These are phyloP conservation scores for Adansonia gregorii DNA, from an alignment of 441 rosid species.

Conservation along the genomic window DNA sequence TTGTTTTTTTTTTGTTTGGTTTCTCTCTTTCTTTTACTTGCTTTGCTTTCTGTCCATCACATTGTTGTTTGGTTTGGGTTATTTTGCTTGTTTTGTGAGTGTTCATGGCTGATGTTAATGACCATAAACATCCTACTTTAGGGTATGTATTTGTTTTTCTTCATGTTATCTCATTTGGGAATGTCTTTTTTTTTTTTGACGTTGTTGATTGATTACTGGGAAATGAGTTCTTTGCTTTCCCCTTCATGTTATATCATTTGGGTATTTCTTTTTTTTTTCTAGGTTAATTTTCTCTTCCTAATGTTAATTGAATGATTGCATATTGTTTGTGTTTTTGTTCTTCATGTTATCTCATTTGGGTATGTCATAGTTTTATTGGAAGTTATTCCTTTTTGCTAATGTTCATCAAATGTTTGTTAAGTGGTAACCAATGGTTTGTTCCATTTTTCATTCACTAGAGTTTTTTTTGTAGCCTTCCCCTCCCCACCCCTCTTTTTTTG, in stretches of 20 bases:
- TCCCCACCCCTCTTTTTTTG: background rate
- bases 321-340: constrained; percentile 7
- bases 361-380: background rate
- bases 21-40: background rate
- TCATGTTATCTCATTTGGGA: constrained; percentile 42
- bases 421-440: constrained; percentile 13
- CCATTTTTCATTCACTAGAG: background rate
- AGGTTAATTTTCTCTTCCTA: background rate
- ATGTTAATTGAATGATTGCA: constrained; percentile 11
- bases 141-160: constrained; percentile 37
- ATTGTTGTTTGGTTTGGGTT: constrained; percentile 3
- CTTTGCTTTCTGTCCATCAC: constrained; percentile 3
- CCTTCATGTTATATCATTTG: background rate
- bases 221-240: background rate
- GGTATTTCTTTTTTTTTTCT: background rate
- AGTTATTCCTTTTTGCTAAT: background rate
- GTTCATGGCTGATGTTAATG: constrained; percentile 42
- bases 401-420: constrained; percentile 14
- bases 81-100: constrained; percentile 20
- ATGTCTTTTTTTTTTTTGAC: constrained; percentile 11
- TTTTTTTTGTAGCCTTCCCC: background rate
- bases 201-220: background rate
- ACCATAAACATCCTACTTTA: constrained; percentile 32
- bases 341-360: constrained; percentile 8
- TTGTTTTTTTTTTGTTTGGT: background rate